Evolutionary conservation across 768 basidiomycete genomes (phyloP), one percentile per base, ranked within the genome.

Genomic region (Glaciozyma antarctica): DNA sequence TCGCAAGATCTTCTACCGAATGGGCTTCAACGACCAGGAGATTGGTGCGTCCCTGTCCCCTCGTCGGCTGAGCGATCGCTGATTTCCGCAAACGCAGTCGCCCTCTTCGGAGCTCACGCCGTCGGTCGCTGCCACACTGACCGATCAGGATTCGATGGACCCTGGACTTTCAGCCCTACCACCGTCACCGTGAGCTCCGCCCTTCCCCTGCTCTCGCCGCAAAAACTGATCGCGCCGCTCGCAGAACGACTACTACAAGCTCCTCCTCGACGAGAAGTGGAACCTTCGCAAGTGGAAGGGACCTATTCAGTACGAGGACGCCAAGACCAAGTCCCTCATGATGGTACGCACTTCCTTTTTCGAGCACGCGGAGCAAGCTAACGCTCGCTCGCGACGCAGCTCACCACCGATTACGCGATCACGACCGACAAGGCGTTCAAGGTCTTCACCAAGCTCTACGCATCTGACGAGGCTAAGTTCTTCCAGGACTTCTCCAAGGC

Each of bases 1-100:
- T 66, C 83, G 94, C 68, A 81, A 85, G 64, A 86, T 87, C 77
- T 92, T 92, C 80, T 84, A 88, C 78, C 87, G 90, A 74, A 92
- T 92, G 90, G 90, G 85, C 60, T 93, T 97, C 81, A 87, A 91
- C 75, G 94, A 99, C 78, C 90, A 89, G 77, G 94, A 97, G 79
- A 98, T 98, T 58, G 93, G 95, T 66, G 90, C 90, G 62, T 51
- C 64, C 13, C 26, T 24, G 4, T 58, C 30, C 32, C 32, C 24
- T 19, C 28, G 22, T 47, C 21, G 13, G 44, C 51, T n/a, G 48
- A 17, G 12, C n/a, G 9, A 21, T 41, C n/a, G 38, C n/a, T 16
- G 34, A 57, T 19, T 21, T 21, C 16, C 45, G 13, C 19, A 45
- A 7, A 9, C 34, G n/a, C 34, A 65, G 71, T 74, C 38, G 75